A percentile compares a stretch with the other conserved stretches of the same genome.
Conservation (phyloP, 805 yeast genomes). For the Phaffomyces antillensis region DNA sequence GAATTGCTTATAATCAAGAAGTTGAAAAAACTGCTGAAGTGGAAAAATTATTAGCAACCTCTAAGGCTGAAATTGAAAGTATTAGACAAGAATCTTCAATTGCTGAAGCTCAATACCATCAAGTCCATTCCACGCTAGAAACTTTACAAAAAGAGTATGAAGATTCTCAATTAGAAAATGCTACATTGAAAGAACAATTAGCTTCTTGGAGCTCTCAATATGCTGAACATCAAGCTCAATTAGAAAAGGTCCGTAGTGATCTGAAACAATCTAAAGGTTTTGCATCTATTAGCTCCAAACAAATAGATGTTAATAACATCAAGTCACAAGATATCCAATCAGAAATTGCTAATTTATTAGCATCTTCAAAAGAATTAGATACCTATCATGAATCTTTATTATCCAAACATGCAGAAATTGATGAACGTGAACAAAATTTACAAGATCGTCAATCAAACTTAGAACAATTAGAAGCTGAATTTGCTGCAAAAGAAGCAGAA, state of each 20-base stretch:
- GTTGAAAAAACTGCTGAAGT: slow-evolving; percentile 68
- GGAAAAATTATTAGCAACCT: slow-evolving; percentile 50
- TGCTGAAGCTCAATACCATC: slow-evolving; percentile 72
- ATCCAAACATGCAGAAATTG: slow-evolving; percentile 28
- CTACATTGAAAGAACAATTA: slow-evolving; percentile 59
- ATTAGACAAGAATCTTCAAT: slow-evolving; percentile 66
- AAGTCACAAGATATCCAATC: slow-evolving; percentile 37
- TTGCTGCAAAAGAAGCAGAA: slow-evolving; percentile 21
- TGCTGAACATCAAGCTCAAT: slow-evolving; percentile 47
- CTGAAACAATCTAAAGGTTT: slow-evolving; percentile 57
- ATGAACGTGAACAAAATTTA: slow-evolving; percentile 31
- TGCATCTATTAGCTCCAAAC: slow-evolving; percentile 60
- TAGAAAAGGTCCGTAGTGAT: slow-evolving; percentile 45
- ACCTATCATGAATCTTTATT: slow-evolving; percentile 33
- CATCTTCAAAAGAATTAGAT: slow-evolving; percentile 29
- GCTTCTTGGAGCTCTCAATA: slow-evolving; percentile 62
- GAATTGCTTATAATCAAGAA: slow-evolving; percentile 71
- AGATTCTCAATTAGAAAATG: slow-evolving; percentile 61
- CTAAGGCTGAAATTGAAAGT: slow-evolving; percentile 61
- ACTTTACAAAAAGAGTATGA: slow-evolving; percentile 54
- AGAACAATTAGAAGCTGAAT: slow-evolving; percentile 13
- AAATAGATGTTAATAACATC: slow-evolving; percentile 55
- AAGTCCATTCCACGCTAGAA: slow-evolving; percentile 57
- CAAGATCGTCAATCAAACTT: slow-evolving; percentile 23
- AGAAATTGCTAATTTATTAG: slow-evolving; percentile 29